A percentile compares a stretch with the other conserved stretches of the same genome.
Conservation (phyloP, 2,329 filamentous ascomycete species). For the Fusarium irregulare region DNA sequence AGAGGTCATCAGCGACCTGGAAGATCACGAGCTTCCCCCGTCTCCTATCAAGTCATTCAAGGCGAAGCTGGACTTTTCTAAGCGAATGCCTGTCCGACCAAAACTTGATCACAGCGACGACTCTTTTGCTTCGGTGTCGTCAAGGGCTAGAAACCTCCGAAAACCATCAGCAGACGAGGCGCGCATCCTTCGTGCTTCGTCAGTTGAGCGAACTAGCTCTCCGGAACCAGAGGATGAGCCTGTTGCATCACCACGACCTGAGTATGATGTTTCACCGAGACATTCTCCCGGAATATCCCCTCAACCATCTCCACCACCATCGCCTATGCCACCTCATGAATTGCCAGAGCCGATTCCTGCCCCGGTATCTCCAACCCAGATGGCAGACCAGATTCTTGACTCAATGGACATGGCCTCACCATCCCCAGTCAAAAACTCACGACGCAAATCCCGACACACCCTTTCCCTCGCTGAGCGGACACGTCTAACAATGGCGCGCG, state of each 20-base stretch:
- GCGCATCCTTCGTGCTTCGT: slow-evolving; percentile 32
- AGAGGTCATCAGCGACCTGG: slow-evolving; percentile 61
- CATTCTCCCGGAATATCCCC: slow-evolving; percentile 16
- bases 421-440: slow-evolving; percentile 63
- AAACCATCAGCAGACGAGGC: slow-evolving; percentile 37
- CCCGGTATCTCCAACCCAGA: slow-evolving; percentile 49
- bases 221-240: slow-evolving; percentile 38
- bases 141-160: slow-evolving; percentile 32
- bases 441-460: slow-evolving; percentile 61
- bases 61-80: slow-evolving; percentile 29
- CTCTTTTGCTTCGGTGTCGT: slow-evolving; percentile 39
- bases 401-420: slow-evolving; percentile 67
- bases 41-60: slow-evolving; percentile 44
- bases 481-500: slow-evolving; percentile 79
- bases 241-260: slow-evolving; percentile 26
- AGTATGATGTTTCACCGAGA: slow-evolving; percentile 19
- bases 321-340: slow-evolving; percentile 20
- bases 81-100: slow-evolving; percentile 44
- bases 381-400: slow-evolving; percentile 67
- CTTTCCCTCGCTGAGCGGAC: slow-evolving; percentile 82
- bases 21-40: slow-evolving; percentile 54
- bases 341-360: slow-evolving; percentile 24
- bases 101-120: slow-evolving; percentile 42
- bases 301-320: slow-evolving; percentile 1
- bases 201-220: slow-evolving; percentile 35